Evolutionary conservation across 2,329 filamentous ascomycete genomes (phyloP).

Genomic region (Blastomyces emzantsi): DNA sequence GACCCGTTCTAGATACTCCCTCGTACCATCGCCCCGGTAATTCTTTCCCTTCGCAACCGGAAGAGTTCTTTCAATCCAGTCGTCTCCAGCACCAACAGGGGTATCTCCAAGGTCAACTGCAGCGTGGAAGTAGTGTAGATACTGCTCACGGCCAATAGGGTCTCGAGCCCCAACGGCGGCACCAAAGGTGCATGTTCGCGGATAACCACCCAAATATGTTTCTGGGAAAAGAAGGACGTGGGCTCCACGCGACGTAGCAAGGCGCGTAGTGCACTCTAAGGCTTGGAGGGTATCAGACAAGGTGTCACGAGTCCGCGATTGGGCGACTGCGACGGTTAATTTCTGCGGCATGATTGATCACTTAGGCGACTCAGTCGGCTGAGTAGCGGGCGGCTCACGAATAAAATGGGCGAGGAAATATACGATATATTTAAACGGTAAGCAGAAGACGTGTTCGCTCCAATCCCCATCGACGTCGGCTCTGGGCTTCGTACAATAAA

Average conservation of each 20-base stretch:
- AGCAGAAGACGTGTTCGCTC: not conserved
- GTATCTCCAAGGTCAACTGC: constrained; percentile 82
- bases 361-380: not conserved
- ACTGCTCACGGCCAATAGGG: constrained; percentile 67
- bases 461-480: too few relatives aligned
- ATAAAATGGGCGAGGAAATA: not conserved
- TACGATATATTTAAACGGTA: not conserved
- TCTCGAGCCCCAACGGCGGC: constrained; percentile 61
- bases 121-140: constrained; percentile 64
- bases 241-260: constrained; percentile 51
- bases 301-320: constrained; percentile 37
- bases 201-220: constrained; percentile 86
- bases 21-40: constrained; percentile 60
- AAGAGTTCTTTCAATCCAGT: constrained; percentile 59
- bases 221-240: constrained; percentile 82
- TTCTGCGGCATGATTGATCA: constrained; percentile 30
- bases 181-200: constrained; percentile 70
- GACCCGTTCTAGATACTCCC: constrained; percentile 69
- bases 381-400: not conserved
- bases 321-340: constrained; percentile 39
- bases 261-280: constrained; percentile 53
- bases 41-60: constrained; percentile 44
- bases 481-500: too few relatives aligned
- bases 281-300: constrained; percentile 53
- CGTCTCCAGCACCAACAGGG: constrained; percentile 57